Evolutionary conservation across 148 eudicot species (phyloP).

Genomic region (Vaccinium darrowii): DNA sequence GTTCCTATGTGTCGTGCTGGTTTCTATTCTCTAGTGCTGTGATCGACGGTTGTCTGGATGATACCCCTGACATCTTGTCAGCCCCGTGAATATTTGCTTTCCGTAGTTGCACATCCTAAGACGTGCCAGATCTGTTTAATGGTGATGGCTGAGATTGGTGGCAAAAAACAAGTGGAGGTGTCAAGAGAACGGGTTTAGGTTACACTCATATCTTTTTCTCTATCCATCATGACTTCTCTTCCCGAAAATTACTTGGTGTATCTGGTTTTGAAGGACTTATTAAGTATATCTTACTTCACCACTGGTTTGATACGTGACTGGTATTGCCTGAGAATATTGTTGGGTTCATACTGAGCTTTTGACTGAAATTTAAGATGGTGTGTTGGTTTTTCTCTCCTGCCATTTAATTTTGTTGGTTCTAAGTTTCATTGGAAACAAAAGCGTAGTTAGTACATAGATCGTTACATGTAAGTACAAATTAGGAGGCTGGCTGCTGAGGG

Average conservation of each 20-base stretch:
- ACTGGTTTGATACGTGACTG: neutral
- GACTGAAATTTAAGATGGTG: neutral
- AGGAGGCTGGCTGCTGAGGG: neutral
- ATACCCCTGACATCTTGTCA: neutral
- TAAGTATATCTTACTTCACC: neutral
- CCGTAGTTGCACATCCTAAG: neutral
- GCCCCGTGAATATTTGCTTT: neutral
- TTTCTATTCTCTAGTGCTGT: neutral
- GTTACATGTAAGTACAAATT: neutral
- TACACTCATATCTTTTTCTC: neutral
- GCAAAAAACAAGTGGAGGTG: neutral
- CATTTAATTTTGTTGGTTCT: neutral
- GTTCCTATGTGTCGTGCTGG: neutral
- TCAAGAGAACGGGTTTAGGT: neutral
- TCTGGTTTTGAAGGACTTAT: neutral
- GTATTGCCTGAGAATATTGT: neutral
- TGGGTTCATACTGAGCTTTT: neutral
- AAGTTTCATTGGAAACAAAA: neutral
- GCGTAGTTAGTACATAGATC: neutral
- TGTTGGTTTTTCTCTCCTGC: neutral
- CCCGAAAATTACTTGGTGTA: neutral
- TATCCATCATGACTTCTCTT: neutral
- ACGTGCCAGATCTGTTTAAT: constrained; percentile 4
- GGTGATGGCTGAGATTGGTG: neutral
- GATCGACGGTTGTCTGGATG: neutral